Base-by-base conservation (phyloP, 148 eudicot genomes). In the Diospyros kaki region DNA sequence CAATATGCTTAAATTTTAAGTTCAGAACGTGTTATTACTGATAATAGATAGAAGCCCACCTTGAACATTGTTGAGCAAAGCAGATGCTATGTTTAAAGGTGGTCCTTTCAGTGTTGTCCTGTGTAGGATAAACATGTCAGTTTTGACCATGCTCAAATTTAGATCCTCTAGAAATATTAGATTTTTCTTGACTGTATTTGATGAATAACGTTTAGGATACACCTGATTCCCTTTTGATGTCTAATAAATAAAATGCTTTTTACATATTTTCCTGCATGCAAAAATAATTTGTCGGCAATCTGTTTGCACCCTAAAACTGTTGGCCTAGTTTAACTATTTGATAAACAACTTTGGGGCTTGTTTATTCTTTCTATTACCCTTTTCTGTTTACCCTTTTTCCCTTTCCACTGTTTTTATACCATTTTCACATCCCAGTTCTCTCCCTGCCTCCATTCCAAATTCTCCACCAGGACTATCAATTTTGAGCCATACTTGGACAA, bases 221-320 rank as follows among this genome's bases (percentile, higher is more conserved):
- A 54, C 75, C 51, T 43, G 51, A 65, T 65, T 68, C 38, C 56
- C 58, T 3, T 63, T 46, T n/a, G 28, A 48, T 59, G 43, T 44
- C 45, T 60, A 46, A 45, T 45, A 11, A 46, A 55, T 45, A 72
- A 59, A 38, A 41, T 15, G 56, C 58, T 71, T 71, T 12, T 41
- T 69, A 28, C 28, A 28, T 17, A 54, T 52, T 10, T 13, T 69
- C 4, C 43, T 41, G 38, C 44, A 55, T 55, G 51, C 40, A 71
- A 40, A 42, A 11, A 14, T 44, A 14, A 56, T 58, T 68, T n/a
- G 18, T 38, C 40, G 1, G 51, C 4, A 58, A 58, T 43, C 59
- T 71, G 42, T 72, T 18, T 58, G 66, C 54, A 28, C 74, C 62
- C 40, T 72, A 44, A 43, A 48, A 44, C 44, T 72, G 10, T 43